Evolutionary conservation across 2,329 filamentous ascomycete species (phyloP).

Genomic region (Clarireedia paspali): DNA sequence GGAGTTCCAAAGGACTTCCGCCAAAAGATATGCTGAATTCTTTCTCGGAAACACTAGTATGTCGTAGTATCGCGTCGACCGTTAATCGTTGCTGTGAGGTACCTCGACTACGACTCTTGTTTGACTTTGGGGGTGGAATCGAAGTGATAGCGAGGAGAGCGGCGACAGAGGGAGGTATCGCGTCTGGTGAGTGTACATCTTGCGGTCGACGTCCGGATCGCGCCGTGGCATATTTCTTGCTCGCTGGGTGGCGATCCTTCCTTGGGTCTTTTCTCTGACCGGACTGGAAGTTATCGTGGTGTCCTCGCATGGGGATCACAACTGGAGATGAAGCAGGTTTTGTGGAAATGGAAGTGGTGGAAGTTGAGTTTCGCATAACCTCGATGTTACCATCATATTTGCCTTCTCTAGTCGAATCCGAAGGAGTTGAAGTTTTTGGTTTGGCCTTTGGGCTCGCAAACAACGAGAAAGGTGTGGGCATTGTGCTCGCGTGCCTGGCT

Average conservation of each 20-base stretch:
- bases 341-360: neutral
- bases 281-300: conserved; percentile 18
- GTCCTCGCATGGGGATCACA: conserved; percentile 22
- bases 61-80: conserved; percentile 47
- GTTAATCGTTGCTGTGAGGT: conserved; percentile 36
- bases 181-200: conserved; percentile 43
- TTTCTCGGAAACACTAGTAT: conserved; percentile 43
- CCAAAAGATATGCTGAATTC: conserved; percentile 47
- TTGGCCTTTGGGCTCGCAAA: conserved; percentile 5
- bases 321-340: conserved; percentile 1
- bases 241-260: conserved; percentile 17
- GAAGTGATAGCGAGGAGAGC: conserved; percentile 54
- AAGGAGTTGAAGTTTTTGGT: neutral
- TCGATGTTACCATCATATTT: neutral
- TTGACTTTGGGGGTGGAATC: conserved; percentile 42
- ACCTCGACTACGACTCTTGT: conserved; percentile 13
- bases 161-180: conserved; percentile 51
- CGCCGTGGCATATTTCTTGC: conserved; percentile 10
- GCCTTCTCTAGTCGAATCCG: neutral
- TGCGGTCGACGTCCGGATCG: conserved; percentile 28
- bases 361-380: neutral
- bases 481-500: conserved; percentile 6
- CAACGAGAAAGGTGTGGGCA: conserved; percentile 7
- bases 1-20: conserved; percentile 48
- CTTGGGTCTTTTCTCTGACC: conserved; percentile 11